A percentile compares a stretch with the other conserved stretches of the same genome.
Conservation (phyloP, 2,329 filamentous ascomycete genomes). For the Zymoseptoria crescenta region DNA sequence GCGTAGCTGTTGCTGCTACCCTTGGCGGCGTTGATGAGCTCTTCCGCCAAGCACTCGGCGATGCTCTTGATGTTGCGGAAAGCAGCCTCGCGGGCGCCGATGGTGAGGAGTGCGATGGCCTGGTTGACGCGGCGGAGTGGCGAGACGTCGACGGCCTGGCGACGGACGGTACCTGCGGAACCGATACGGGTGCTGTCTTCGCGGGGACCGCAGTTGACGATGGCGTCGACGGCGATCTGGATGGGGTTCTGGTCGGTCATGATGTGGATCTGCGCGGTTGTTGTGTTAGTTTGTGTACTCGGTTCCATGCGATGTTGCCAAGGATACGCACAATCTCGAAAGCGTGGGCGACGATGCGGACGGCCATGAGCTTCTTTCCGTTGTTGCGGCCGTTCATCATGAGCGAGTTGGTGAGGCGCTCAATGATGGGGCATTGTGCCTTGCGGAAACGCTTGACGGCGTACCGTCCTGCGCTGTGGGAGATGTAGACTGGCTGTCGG, state of each 20-base stretch:
- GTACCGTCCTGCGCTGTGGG: constrained; percentile 97
- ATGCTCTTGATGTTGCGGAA: constrained; percentile 99
- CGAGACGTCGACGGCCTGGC: constrained; percentile 99
- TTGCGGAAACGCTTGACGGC: constrained; percentile 99
- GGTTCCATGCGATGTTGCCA: constrained; percentile 26
- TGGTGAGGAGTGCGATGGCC: constrained; percentile 97
- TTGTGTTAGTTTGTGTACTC: constrained; percentile 3
- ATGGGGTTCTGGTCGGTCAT: constrained; percentile 99
- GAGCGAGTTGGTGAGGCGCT: constrained; percentile 99
- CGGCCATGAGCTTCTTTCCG: constrained; percentile 99
- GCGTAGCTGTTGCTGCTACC: constrained; percentile 99
- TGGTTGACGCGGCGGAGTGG: constrained; percentile 99
- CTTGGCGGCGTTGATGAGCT: constrained; percentile 99
- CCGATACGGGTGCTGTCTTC: constrained; percentile 99
- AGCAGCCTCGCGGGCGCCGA: constrained; percentile 93
- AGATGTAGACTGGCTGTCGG: constrained; percentile 96
- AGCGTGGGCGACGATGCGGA: constrained; percentile 96
- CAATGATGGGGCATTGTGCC: constrained; percentile 99
- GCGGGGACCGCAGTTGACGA: constrained; percentile 99
- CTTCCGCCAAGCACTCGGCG: constrained; percentile 98
- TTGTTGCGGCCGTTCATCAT: constrained; percentile 99
- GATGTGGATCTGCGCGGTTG: constrained; percentile 75
- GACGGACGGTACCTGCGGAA: constrained; percentile 97
- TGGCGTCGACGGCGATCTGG: constrained; percentile 98
- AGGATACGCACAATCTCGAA: constrained; percentile 86